phyloP scores from a whole-genome alignment of 176 grass and related monocot genomes.

The Bothriochloa decipiens region DNA sequence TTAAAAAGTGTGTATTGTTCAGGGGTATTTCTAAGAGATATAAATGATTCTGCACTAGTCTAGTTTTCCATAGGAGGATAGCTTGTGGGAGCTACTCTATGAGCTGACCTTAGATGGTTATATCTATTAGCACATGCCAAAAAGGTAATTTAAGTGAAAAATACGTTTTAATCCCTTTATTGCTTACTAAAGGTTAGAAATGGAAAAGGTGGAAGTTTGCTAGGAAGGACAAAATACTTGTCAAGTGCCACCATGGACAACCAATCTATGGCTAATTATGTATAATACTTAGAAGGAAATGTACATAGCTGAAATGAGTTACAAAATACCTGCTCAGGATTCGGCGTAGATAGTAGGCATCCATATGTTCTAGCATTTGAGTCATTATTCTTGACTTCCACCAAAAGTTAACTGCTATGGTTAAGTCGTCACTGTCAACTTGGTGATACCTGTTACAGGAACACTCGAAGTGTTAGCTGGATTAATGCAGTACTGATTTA shows the following conservation, averaged over 20 bases:
- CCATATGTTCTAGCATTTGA: slow-evolving; percentile 91
- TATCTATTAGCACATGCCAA: background rate
- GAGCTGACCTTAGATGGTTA: slow-evolving; percentile 8
- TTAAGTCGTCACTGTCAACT: slow-evolving; percentile 95
- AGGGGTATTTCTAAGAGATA: background rate
- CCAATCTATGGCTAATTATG: slow-evolving; percentile 1
- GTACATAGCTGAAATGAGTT: slow-evolving; percentile 15
- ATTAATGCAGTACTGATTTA: slow-evolving; percentile 7
- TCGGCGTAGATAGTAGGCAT: slow-evolving; percentile 85
- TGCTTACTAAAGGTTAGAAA: slow-evolving; percentile 2
- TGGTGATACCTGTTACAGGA: slow-evolving; percentile 90
- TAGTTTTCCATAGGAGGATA: background rate
- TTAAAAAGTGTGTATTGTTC: slow-evolving; percentile 4
- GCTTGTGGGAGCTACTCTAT: slow-evolving; percentile 2
- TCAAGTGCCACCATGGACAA: background rate
- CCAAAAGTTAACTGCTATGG: slow-evolving; percentile 93
- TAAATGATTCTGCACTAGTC: slow-evolving; percentile 17
- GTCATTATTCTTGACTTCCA: slow-evolving; percentile 90
- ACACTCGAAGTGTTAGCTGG: slow-evolving; percentile 21
- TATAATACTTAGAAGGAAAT: slow-evolving; percentile 22
- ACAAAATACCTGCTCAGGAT: slow-evolving; percentile 85
- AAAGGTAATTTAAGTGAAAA: background rate
- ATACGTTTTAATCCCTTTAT: background rate
- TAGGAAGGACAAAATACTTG: background rate
- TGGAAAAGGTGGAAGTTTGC: background rate